phyloP scores from a whole-genome alignment of 768 basidiomycete species.

The Tulasnella sp. region DNA sequence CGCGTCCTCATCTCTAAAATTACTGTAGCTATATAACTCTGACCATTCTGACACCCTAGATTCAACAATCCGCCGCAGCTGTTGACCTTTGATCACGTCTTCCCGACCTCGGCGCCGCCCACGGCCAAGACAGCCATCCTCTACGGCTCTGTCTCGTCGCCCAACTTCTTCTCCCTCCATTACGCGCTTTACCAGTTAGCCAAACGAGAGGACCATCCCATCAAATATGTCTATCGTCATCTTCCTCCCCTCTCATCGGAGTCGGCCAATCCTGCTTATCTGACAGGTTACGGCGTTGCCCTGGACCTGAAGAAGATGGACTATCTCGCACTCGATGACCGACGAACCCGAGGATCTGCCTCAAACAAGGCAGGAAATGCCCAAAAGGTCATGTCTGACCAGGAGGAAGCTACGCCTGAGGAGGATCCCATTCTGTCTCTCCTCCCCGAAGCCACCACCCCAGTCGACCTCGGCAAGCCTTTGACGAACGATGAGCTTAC shows the following conservation, averaged over 20 bases:
- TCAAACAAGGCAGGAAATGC: conserved; percentile 15
- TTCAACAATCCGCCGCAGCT: conserved; percentile 47
- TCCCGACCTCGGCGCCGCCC: conserved; percentile 58
- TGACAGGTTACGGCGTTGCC: conserved; percentile 90
- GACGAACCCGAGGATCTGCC: conserved; percentile 47
- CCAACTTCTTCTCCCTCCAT: conserved; percentile 74
- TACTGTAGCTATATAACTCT: conserved; percentile 1
- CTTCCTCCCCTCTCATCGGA: conserved; percentile 50
- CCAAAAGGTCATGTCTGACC: conserved; percentile 19
- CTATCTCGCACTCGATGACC: conserved; percentile 91
- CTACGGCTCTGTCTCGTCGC: conserved; percentile 68
- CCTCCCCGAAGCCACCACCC: conserved; percentile 20
- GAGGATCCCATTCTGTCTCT: conserved; percentile 46
- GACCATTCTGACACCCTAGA: conserved; percentile 43
- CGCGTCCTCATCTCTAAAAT: background rate
- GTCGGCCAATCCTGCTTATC: conserved; percentile 47
- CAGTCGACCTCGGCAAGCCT: conserved; percentile 46
- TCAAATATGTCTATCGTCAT: conserved; percentile 80
- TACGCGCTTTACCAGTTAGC: conserved; percentile 57
- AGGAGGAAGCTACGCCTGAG: conserved; percentile 18
- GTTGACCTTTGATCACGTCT: conserved; percentile 79
- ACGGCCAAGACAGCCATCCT: conserved; percentile 67
- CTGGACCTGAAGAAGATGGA: conserved; percentile 97
- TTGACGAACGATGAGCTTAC: conserved; percentile 58
- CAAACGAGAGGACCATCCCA: conserved; percentile 50